A percentile compares a stretch with the other conserved stretches of the same genome.
phyloP scores from a whole-genome alignment of 352 stramenopile species.

The Globisporangium cederbergense region DNA sequence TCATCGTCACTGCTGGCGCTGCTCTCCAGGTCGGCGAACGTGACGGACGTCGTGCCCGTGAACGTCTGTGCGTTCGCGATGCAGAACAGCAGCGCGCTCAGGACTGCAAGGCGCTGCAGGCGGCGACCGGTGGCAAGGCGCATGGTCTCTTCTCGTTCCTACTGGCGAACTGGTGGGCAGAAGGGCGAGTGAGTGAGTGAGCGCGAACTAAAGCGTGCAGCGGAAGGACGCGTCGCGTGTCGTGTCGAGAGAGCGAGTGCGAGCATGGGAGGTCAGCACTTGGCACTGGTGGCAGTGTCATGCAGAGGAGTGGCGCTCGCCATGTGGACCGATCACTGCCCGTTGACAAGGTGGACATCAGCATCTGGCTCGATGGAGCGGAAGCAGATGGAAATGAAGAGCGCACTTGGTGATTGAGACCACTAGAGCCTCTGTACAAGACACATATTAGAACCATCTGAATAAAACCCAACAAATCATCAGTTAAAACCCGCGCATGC shows the following conservation, averaged over 20 bases:
- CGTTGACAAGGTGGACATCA: not conserved
- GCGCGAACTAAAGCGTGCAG: not conserved
- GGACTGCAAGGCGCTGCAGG: not conserved
- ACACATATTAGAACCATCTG: too few species aligned
- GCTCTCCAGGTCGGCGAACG: slow-evolving; percentile 8
- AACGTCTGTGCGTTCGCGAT: not conserved
- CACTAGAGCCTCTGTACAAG: too few species aligned
- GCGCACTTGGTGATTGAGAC: too few species aligned
- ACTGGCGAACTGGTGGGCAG: not conserved
- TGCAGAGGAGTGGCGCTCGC: too few species aligned
- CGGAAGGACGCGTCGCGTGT: not conserved
- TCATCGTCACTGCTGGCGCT: not conserved
- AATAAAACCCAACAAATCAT: too few species aligned
- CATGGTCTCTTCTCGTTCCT: not conserved
- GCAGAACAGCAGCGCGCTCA: not conserved
- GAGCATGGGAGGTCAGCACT: not conserved
- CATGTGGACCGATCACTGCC: too few species aligned
- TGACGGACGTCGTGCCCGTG: slow-evolving; percentile 7
- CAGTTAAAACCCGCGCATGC: too few species aligned
- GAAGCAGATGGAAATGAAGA: too few species aligned
- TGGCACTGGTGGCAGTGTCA: too few species aligned
- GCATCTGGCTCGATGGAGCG: not conserved
- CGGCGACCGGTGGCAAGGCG: not conserved
- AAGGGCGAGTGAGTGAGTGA: not conserved
- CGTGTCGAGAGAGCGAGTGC: slow-evolving; percentile 7